Conservation (phyloP, 23 red algal species). For the Agarophyton chilense region DNA sequence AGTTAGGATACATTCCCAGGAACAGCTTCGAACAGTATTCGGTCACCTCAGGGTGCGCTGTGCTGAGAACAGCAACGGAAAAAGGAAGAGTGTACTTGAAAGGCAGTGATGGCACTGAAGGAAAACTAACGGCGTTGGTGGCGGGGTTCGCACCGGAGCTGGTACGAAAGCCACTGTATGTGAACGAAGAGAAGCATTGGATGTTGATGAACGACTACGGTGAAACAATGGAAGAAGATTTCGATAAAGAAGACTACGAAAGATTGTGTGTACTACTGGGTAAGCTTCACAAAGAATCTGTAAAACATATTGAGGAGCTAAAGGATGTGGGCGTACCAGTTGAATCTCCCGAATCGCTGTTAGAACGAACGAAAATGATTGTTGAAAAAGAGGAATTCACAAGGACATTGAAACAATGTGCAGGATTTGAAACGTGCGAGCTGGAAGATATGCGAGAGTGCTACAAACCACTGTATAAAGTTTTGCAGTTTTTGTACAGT, state of each 20-base stretch:
- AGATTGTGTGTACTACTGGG: background rate
- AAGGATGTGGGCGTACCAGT: background rate
- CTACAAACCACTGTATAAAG: background rate
- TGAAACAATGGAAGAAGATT: background rate
- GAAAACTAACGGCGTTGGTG: background rate
- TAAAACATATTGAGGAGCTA: slow-evolving; percentile 11
- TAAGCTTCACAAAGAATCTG: background rate
- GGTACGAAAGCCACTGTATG: slow-evolving; percentile 3
- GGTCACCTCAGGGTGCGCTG: background rate
- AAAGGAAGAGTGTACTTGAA: slow-evolving; percentile 42
- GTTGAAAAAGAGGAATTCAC: background rate
- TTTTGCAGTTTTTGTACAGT: background rate
- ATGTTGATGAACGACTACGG: slow-evolving; percentile 41
- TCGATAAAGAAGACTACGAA: background rate
- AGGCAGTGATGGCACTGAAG: background rate
- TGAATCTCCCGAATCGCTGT: background rate
- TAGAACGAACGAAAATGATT: background rate
- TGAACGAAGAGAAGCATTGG: slow-evolving; percentile 27
- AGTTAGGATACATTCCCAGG: background rate
- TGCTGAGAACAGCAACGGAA: slow-evolving; percentile 5
- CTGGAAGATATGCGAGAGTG: background rate
- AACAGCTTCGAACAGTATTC: background rate
- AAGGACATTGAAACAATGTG: background rate
- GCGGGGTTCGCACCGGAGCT: slow-evolving; percentile 21
- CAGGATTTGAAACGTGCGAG: background rate